Percentiles rank a stretch among this genome's conserved stretches.
Evolutionary conservation across 2,329 filamentous ascomycete genomes (phyloP).

Genomic region (Sarocladium oryzae): DNA sequence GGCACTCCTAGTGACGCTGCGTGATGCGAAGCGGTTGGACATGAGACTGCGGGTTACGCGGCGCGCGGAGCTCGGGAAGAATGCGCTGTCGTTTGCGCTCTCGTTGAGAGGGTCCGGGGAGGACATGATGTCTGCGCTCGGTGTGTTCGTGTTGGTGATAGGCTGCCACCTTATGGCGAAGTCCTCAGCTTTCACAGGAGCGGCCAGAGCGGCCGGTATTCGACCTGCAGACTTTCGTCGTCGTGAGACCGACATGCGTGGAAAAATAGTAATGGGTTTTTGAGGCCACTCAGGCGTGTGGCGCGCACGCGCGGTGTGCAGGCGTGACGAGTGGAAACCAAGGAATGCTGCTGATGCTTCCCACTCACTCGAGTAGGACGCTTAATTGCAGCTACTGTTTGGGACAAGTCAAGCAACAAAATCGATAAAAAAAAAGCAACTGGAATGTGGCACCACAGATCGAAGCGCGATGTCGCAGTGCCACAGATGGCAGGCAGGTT

Average conservation of each 20-base stretch:
- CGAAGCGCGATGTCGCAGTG: constrained; percentile 1
- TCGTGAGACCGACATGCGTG: constrained; percentile 10
- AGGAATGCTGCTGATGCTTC: background rate
- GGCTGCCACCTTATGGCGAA: constrained; percentile 30
- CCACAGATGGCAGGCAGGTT: background rate
- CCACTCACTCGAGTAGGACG: no score
- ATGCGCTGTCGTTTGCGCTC: constrained; percentile 25
- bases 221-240: constrained; percentile 9
- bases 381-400: no score
- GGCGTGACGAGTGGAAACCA: constrained; percentile 3
- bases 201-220: background rate
- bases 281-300: constrained; percentile 5
- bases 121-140: constrained; percentile 38
- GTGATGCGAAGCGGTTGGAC: constrained; percentile 18
- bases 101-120: constrained; percentile 46
- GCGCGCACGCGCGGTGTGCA: background rate
- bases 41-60: constrained; percentile 39
- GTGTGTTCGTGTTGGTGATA: constrained; percentile 27
- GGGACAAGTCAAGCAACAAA: no score
- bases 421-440: background rate
- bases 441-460: background rate
- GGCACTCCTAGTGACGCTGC: constrained; percentile 21
- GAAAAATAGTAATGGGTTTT: background rate
- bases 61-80: constrained; percentile 29
- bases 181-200: constrained; percentile 15